Conservation (phyloP, 805 yeast genomes). For the Myxozyma neotropica region DNA sequence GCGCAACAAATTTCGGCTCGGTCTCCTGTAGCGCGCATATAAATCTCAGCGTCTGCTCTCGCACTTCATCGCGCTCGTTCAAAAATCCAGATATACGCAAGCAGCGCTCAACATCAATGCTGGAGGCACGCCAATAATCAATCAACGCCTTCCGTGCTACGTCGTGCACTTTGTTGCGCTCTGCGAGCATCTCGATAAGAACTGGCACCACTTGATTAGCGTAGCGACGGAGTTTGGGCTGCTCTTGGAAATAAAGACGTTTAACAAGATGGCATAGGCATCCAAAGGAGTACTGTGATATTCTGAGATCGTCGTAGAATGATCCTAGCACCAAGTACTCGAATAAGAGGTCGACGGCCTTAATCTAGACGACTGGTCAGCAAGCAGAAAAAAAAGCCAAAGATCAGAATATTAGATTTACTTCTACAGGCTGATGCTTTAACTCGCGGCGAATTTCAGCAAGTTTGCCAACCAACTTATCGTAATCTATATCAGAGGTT, state of each 20-base stretch:
- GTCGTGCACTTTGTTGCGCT: slow-evolving; percentile 35
- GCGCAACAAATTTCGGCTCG: slow-evolving; percentile 39
- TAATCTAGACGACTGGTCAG: slow-evolving; percentile 6
- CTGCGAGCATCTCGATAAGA: slow-evolving; percentile 43
- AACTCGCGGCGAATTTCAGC: slow-evolving; percentile 24
- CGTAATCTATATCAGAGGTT: background rate
- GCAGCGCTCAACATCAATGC: slow-evolving; percentile 41
- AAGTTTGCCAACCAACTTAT: slow-evolving; percentile 4
- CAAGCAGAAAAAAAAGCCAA: background rate
- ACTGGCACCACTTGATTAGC: slow-evolving; percentile 42
- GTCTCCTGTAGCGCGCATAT: slow-evolving; percentile 37
- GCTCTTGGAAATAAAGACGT: slow-evolving; percentile 48
- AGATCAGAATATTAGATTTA: background rate
- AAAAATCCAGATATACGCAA: slow-evolving; percentile 41
- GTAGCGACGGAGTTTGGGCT: slow-evolving; percentile 41
- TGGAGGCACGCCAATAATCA: slow-evolving; percentile 47
- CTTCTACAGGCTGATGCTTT: slow-evolving; percentile 33
- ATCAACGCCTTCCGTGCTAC: slow-evolving; percentile 41
- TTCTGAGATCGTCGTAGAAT: slow-evolving; percentile 6
- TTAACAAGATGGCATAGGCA: slow-evolving; percentile 51
- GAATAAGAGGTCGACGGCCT: slow-evolving; percentile 26
- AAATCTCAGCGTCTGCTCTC: slow-evolving; percentile 37
- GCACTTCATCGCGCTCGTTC: slow-evolving; percentile 34
- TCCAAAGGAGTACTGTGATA: slow-evolving; percentile 44
- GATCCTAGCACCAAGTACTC: slow-evolving; percentile 19